A percentile compares a stretch with the other conserved stretches of the same genome.
Conservation (phyloP, 2,329 filamentous ascomycete genomes). For the Amauroascus niger region DNA sequence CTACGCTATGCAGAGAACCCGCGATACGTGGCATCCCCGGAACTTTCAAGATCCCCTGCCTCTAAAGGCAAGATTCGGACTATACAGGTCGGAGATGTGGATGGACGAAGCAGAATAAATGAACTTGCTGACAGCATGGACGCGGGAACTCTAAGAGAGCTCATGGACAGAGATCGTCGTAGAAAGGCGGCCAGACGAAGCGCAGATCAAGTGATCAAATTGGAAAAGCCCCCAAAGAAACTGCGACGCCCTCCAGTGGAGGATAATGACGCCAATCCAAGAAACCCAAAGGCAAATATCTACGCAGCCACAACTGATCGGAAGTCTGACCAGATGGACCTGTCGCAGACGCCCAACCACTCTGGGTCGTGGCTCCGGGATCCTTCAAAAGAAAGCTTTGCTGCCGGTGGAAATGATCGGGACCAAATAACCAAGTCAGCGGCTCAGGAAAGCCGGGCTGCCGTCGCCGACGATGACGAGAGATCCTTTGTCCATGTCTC, state of each 20-base stretch:
- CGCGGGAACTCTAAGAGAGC: slow-evolving; percentile 70
- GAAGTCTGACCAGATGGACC: slow-evolving; percentile 1
- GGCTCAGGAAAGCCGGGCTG: not conserved
- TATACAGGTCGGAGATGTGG: slow-evolving; percentile 51
- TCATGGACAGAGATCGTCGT: slow-evolving; percentile 84
- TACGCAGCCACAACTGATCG: not conserved
- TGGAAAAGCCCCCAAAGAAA: slow-evolving; percentile 31
- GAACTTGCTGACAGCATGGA: slow-evolving; percentile 74
- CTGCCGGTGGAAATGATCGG: not conserved
- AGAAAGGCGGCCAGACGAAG: slow-evolving; percentile 35
- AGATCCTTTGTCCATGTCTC: slow-evolving; percentile 5
- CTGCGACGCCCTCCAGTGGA: not conserved
- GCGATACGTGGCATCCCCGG: slow-evolving; percentile 42
- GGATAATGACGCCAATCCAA: not conserved
- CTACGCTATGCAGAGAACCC: slow-evolving; percentile 63
- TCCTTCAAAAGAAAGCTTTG: slow-evolving; percentile 30
- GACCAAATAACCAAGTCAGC: not conserved
- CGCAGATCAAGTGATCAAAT: not conserved
- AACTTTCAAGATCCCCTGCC: slow-evolving; percentile 40
- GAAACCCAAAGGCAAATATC: not conserved
- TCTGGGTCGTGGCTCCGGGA: slow-evolving; percentile 27
- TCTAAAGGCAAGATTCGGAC: slow-evolving; percentile 45
- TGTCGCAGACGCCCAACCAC: slow-evolving; percentile 1
- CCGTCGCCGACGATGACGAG: not conserved
- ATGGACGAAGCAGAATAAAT: slow-evolving; percentile 54